phyloP scores from a whole-genome alignment of 2,329 filamentous ascomycete genomes.

The Geosmithia putterillii region DNA sequence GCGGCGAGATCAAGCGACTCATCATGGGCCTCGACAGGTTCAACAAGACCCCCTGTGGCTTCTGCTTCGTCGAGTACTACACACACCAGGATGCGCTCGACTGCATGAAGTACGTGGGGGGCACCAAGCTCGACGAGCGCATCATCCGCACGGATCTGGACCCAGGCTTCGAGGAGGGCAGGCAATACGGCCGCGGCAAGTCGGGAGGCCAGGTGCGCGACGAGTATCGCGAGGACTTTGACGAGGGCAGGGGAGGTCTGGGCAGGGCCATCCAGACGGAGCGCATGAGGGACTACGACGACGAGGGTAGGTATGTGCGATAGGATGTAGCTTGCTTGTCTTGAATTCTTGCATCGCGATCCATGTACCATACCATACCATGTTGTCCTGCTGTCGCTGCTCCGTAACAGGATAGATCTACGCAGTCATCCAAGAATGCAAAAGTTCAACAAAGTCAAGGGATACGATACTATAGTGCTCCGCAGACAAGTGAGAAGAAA shows the following conservation, averaged over 20 bases:
- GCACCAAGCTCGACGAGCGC: slow-evolving; percentile 94
- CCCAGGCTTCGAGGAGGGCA: slow-evolving; percentile 88
- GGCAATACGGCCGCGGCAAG: slow-evolving; percentile 92
- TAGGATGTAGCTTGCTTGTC: neutral
- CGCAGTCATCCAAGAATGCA: too few species aligned
- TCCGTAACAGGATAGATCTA: too few species aligned
- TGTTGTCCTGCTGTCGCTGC: too few species aligned
- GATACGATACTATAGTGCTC: too few species aligned
- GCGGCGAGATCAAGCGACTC: slow-evolving; percentile 94
- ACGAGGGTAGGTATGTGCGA: slow-evolving; percentile 18
- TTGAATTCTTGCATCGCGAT: too few species aligned
- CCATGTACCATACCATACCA: too few species aligned
- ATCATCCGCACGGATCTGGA: slow-evolving; percentile 93
- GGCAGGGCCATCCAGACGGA: slow-evolving; percentile 62
- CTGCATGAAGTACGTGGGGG: slow-evolving; percentile 97
- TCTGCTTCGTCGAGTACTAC: slow-evolving; percentile 99
- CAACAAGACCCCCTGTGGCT: slow-evolving; percentile 95
- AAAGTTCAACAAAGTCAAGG: too few species aligned
- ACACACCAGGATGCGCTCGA: slow-evolving; percentile 94
- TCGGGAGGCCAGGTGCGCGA: slow-evolving; percentile 94
- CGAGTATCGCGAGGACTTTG: slow-evolving; percentile 94
- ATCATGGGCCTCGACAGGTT: slow-evolving; percentile 97
- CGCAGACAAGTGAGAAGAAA: too few species aligned
- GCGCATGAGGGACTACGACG: slow-evolving; percentile 23
- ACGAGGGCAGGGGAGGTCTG: slow-evolving; percentile 84